Evolutionary conservation across 805 yeast genomes (phyloP).

Genomic region (Ogataea ganodermae): DNA sequence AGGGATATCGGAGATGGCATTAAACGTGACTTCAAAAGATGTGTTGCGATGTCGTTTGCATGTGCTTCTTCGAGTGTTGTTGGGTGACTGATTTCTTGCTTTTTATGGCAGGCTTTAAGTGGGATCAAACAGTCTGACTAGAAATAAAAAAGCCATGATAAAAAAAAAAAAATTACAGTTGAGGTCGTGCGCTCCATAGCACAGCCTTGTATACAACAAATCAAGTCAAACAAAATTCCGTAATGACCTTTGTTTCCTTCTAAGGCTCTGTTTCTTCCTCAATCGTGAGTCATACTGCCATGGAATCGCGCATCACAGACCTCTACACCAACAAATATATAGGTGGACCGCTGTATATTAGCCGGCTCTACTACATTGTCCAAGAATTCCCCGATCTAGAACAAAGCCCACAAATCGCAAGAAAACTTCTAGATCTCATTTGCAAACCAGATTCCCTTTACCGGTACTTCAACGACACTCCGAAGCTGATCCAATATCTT

Average conservation of each 20-base stretch:
- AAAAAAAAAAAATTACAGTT: too few species aligned
- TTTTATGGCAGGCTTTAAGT: too few species aligned
- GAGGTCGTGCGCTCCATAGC: too few species aligned
- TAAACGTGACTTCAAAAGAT: background rate
- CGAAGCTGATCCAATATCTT: constrained; percentile 13
- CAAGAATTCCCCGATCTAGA: constrained; percentile 14
- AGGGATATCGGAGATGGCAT: too few species aligned
- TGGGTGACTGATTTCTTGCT: too few species aligned
- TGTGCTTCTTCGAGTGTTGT: too few species aligned
- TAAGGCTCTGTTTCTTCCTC: too few species aligned
- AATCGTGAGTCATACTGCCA: too few species aligned
- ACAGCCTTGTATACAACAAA: too few species aligned
- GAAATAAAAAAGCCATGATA: background rate
- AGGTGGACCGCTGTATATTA: constrained; percentile 24
- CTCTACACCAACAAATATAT: constrained; percentile 14
- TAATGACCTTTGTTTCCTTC: too few species aligned
- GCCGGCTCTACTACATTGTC: constrained; percentile 23
- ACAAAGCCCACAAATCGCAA: constrained; percentile 5
- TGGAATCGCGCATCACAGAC: constrained; percentile 12
- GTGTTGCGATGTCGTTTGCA: background rate
- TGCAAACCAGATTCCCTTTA: constrained; percentile 16
- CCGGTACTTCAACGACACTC: constrained; percentile 19
- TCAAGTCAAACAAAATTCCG: too few species aligned
- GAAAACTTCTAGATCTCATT: constrained; percentile 19
- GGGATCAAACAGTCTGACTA: background rate